phyloP scores from a whole-genome alignment of 208 protist genomes.

The Trypanosoma brucei region DNA sequence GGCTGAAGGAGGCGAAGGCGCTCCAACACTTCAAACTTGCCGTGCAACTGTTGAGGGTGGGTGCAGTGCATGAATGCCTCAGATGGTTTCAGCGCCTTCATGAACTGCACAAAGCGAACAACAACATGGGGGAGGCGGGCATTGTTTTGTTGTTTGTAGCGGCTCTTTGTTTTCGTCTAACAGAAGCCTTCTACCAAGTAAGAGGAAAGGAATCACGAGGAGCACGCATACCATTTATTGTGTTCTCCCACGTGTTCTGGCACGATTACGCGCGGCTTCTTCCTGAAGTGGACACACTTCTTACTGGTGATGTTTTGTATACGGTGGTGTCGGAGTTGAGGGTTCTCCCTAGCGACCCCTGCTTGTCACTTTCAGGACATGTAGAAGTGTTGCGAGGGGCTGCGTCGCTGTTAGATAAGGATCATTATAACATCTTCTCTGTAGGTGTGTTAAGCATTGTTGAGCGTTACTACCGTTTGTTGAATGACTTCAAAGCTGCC shows the following conservation, averaged over 20 bases:
- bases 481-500: conserved; percentile 53
- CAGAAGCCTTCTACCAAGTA: conserved; percentile 80
- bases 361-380: conserved; percentile 83
- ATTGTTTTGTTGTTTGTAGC: conserved; percentile 85
- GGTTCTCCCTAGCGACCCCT: conserved; percentile 70
- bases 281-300: conserved; percentile 61
- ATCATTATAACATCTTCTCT: conserved; percentile 79
- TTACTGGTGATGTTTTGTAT: conserved; percentile 68
- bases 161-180: conserved; percentile 81
- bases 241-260: conserved; percentile 82
- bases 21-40: conserved; percentile 83
- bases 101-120: conserved; percentile 70
- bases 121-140: conserved; percentile 71
- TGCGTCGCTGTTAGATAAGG: conserved; percentile 75
- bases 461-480: conserved; percentile 49
- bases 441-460: conserved; percentile 59
- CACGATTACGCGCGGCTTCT: conserved; percentile 89
- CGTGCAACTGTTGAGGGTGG: conserved; percentile 74
- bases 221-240: conserved; percentile 63
- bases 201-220: conserved; percentile 63
- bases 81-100: conserved; percentile 85
- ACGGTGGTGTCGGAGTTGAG: conserved; percentile 73
- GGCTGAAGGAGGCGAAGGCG: conserved; percentile 73
- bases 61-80: conserved; percentile 69
- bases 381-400: conserved; percentile 73